A percentile compares a stretch with the other conserved stretches of the same genome.
Evolutionary conservation across 2,329 filamentous ascomycete genomes (phyloP).

Genomic region (Chrysoporthe cubensis): DNA sequence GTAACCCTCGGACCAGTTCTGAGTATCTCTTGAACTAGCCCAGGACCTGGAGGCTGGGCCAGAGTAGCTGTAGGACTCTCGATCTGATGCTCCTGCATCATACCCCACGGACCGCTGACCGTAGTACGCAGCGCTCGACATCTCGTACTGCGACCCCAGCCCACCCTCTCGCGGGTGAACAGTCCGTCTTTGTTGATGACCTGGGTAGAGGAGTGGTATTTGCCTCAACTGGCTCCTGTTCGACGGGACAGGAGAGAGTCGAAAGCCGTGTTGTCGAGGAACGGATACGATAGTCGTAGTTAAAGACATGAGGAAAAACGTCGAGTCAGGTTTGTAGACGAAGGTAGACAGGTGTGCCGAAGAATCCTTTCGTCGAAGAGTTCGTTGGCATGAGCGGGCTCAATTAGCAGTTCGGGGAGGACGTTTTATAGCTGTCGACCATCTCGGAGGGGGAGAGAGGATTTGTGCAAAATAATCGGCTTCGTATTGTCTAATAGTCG

Average conservation of each 20-base stretch:
- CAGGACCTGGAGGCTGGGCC: constrained; percentile 23
- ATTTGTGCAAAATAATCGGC: background rate
- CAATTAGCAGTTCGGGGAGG: constrained; percentile 2
- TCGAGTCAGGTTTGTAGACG: constrained; percentile 4
- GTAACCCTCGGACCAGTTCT: constrained; percentile 23
- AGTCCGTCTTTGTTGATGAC: background rate
- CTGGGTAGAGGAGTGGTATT: constrained; percentile 5
- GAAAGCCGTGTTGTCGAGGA: constrained; percentile 24
- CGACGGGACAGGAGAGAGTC: constrained; percentile 21
- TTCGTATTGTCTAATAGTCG: constrained; percentile 19
- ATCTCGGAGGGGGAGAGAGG: constrained; percentile 11
- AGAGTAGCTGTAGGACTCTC: constrained; percentile 19
- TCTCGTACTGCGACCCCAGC: constrained; percentile 16
- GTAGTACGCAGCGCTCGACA: constrained; percentile 28
- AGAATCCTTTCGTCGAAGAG: background rate
- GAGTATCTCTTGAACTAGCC: constrained; percentile 19
- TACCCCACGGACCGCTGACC: constrained; percentile 27
- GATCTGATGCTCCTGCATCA: constrained; percentile 18
- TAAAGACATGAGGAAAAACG: constrained; percentile 26
- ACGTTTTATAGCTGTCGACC: background rate
- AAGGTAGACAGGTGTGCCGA: background rate
- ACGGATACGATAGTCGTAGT: constrained; percentile 20
- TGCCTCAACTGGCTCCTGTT: constrained; percentile 19
- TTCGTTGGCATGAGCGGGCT: background rate
- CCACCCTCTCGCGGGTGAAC: constrained; percentile 3